phyloP scores from a whole-genome alignment of 495 filamentous ascomycete species.

The Penicillium ucsense region DNA sequence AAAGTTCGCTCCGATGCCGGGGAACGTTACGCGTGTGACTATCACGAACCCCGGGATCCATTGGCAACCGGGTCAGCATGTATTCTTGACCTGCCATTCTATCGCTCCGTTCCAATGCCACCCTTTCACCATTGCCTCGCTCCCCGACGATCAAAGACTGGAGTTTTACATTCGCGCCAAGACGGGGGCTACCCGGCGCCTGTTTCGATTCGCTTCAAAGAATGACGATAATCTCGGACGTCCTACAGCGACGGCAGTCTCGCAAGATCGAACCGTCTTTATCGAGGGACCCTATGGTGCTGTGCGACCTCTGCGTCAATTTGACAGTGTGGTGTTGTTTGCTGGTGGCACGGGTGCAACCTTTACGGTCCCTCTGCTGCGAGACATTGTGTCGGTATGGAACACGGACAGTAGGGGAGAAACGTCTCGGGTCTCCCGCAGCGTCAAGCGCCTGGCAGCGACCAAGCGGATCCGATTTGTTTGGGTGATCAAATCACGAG shows the following conservation, averaged over 20 bases:
- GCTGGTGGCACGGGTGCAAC: slow-evolving; percentile 51
- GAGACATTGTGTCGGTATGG: slow-evolving; percentile 38
- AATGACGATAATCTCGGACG: slow-evolving; percentile 13
- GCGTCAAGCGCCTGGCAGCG: slow-evolving; percentile 24
- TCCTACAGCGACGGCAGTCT: not conserved
- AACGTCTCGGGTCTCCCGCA: not conserved
- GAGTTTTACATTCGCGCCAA: slow-evolving; percentile 67
- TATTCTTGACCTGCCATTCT: slow-evolving; percentile 63
- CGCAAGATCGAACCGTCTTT: slow-evolving; percentile 17
- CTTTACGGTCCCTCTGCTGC: slow-evolving; percentile 44
- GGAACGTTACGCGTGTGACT: slow-evolving; percentile 57
- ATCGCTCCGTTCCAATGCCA: slow-evolving; percentile 64
- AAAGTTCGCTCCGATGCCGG: slow-evolving; percentile 50
- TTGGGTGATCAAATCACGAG: slow-evolving; percentile 59
- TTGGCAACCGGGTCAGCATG: slow-evolving; percentile 72
- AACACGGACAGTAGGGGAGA: slow-evolving; percentile 9
- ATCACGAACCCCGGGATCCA: slow-evolving; percentile 57
- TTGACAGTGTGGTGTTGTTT: slow-evolving; percentile 51
- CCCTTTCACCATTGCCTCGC: slow-evolving; percentile 69
- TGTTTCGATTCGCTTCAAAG: slow-evolving; percentile 55
- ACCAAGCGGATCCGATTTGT: slow-evolving; percentile 61
- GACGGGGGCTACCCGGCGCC: slow-evolving; percentile 56
- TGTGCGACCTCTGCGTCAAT: slow-evolving; percentile 39
- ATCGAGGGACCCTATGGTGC: slow-evolving; percentile 46
- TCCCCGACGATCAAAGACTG: slow-evolving; percentile 47